phyloP scores from a whole-genome alignment of 164 flowering plant species.

The Protea cynaroides region DNA sequence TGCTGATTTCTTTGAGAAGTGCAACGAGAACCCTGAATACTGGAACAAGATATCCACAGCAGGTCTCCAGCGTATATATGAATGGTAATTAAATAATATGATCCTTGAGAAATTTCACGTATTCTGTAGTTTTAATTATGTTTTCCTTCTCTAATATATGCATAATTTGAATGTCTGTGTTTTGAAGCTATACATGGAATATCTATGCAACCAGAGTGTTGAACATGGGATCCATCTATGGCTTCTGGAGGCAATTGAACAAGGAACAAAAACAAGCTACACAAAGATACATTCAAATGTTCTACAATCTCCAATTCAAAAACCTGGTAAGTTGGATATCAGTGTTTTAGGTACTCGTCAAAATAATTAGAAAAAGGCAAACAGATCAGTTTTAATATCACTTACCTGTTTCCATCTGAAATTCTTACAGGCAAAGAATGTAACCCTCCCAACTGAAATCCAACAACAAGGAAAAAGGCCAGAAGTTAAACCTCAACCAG shows the following conservation, averaged over 20 bases:
- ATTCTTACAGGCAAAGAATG: slow-evolving; percentile 40
- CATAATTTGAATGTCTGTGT: neutral
- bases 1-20: slow-evolving; percentile 80
- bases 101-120: too few species aligned
- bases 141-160: neutral
- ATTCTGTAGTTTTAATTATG: neutral
- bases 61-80: slow-evolving; percentile 68
- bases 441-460: slow-evolving; percentile 30
- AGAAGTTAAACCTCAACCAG: slow-evolving; percentile 18
- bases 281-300: slow-evolving; percentile 70
- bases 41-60: slow-evolving; percentile 63
- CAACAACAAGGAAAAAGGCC: slow-evolving; percentile 15
- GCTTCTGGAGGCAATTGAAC: slow-evolving; percentile 75
- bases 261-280: slow-evolving; percentile 75
- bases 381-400: neutral
- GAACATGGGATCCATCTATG: slow-evolving; percentile 84
- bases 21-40: slow-evolving; percentile 49
- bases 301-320: slow-evolving; percentile 74
- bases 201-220: slow-evolving; percentile 79
- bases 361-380: neutral
- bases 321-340: slow-evolving; percentile 46
- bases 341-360: neutral
- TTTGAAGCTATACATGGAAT: slow-evolving; percentile 94
- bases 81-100: slow-evolving; percentile 51
- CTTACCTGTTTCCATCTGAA: neutral